Conservation (phyloP, 2,329 filamentous ascomycete species). For the Epichloe gansuensis region DNA sequence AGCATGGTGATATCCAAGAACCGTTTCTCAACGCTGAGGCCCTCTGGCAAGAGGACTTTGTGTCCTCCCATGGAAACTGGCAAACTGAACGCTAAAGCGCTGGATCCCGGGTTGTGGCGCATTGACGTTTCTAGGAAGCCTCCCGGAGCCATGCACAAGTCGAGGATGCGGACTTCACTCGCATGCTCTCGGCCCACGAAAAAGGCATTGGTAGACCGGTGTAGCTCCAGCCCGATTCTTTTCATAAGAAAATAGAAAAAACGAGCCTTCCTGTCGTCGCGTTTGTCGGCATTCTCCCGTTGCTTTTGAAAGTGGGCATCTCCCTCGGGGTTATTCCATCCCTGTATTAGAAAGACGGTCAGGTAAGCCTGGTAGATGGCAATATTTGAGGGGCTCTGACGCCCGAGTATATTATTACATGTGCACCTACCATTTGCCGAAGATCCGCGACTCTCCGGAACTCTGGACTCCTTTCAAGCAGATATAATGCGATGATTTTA, state of each 20-base stretch:
- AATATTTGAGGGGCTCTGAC: neutral
- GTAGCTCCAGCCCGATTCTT: slow-evolving; percentile 28
- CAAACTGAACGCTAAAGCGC: slow-evolving; percentile 26
- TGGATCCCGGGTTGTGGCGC: slow-evolving; percentile 20
- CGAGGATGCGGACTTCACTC: slow-evolving; percentile 25
- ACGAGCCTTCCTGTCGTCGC: neutral
- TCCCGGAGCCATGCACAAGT: slow-evolving; percentile 44
- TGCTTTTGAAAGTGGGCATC: slow-evolving; percentile 30
- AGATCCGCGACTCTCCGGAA: neutral
- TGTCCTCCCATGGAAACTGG: slow-evolving; percentile 28
- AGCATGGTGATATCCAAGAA: slow-evolving; percentile 39
- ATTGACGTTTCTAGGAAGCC: slow-evolving; percentile 32
- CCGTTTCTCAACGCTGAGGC: slow-evolving; percentile 8
- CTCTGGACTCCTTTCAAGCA: neutral
- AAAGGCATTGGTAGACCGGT: slow-evolving; percentile 22
- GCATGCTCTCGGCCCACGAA: slow-evolving; percentile 5
- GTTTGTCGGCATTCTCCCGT: slow-evolving; percentile 10
- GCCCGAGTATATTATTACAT: neutral
- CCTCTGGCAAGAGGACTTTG: slow-evolving; percentile 16
- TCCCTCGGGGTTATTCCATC: slow-evolving; percentile 29
- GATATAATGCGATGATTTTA: neutral
- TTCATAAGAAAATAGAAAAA: slow-evolving; percentile 29
- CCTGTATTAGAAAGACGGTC: slow-evolving; percentile 18
- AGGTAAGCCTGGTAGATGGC: neutral
- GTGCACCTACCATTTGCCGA: slow-evolving; percentile 1